phyloP scores from a whole-genome alignment of 305 asterid species.

The Fraxinus dipetala region DNA sequence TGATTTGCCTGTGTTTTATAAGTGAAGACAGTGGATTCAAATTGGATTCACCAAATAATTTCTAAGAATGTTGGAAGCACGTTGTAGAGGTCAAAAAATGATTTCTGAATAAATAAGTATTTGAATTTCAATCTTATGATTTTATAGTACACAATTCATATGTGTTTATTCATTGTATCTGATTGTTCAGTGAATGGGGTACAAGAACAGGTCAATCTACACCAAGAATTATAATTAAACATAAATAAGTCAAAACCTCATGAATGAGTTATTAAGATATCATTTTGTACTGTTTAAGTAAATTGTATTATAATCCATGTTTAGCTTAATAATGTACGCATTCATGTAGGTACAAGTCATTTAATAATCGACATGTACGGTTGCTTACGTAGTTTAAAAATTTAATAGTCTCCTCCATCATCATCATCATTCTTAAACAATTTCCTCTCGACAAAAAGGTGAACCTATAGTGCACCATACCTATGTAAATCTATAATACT shows the following conservation, averaged over 20 bases:
- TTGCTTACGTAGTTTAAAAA: too few species aligned
- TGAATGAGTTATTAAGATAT: too few species aligned
- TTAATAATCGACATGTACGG: too few species aligned
- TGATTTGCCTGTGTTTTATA: not conserved
- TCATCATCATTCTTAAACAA: too few species aligned
- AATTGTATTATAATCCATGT: too few species aligned
- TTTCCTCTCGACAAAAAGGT: too few species aligned
- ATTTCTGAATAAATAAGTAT: not conserved
- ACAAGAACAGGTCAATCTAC: constrained; percentile 12
- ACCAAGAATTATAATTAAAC: not conserved
- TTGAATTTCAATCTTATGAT: constrained; percentile 12
- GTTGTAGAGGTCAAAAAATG: not conserved
- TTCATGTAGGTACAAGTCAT: too few species aligned
- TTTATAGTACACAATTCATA: not conserved
- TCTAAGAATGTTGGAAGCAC: constrained; percentile 32
- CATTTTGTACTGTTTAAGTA: too few species aligned
- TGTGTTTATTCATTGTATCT: constrained; percentile 14
- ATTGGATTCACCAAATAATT: not conserved
- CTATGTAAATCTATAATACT: too few species aligned
- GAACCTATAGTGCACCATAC: too few species aligned
- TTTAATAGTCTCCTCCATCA: too few species aligned
- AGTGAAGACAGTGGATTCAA: not conserved
- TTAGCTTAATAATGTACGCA: too few species aligned
- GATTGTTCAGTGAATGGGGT: not conserved
- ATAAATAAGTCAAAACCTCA: not conserved